Conservation (phyloP, 768 basidiomycete species). For the Gymnopilus junonius region DNA sequence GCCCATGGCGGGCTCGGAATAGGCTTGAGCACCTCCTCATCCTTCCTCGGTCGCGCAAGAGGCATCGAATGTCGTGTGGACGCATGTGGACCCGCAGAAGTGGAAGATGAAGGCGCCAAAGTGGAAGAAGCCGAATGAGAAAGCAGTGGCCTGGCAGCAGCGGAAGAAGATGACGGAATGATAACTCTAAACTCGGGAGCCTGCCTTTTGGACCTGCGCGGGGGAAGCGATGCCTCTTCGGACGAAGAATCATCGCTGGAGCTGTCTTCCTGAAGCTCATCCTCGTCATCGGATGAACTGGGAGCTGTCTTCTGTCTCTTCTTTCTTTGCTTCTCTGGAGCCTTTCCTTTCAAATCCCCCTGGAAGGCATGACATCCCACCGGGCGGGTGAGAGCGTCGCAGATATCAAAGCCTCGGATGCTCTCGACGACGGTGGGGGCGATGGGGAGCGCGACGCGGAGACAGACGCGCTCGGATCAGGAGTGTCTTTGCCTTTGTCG, state of each 20-base stretch:
- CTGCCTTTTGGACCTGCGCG: neutral
- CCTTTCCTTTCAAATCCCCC: neutral
- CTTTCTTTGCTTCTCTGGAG: neutral
- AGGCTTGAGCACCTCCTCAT: slow-evolving; percentile 9
- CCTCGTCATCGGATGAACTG: neutral
- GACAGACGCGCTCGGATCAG: neutral
- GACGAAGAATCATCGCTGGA: neutral
- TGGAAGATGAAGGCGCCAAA: neutral
- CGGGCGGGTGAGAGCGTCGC: slow-evolving; percentile 1
- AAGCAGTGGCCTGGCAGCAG: neutral
- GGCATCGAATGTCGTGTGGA: neutral
- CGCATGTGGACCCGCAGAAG: neutral
- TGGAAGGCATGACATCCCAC: neutral
- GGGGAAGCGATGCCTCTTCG: neutral
- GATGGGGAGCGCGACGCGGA: neutral
- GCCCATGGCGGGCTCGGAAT: slow-evolving; percentile 26
- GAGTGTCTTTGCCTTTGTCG: neutral
- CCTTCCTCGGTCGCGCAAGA: neutral
- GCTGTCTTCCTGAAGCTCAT: neutral
- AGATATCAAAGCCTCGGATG: neutral
- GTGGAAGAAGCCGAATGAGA: too few relatives aligned
- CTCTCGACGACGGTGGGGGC: neutral
- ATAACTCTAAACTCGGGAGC: slow-evolving; percentile 4
- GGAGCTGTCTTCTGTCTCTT: neutral
- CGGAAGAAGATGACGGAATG: neutral